Conservation (phyloP, 2,329 filamentous ascomycete species). For the Paecilomyces dactylethromorphus region DNA sequence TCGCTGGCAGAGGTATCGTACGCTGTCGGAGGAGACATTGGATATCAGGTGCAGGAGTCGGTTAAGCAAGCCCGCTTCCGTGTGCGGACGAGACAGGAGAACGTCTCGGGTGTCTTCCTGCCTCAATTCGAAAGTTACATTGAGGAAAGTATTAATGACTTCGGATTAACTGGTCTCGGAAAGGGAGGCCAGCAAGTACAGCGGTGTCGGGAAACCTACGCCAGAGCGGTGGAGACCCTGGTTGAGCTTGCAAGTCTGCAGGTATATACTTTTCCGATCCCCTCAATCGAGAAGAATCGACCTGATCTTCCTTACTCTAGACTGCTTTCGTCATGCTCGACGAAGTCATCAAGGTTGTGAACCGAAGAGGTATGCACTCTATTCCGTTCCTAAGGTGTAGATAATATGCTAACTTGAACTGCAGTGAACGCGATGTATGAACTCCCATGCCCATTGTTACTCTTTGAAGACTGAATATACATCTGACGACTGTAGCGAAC, state of each 20-base stretch:
- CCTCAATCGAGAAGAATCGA: background rate
- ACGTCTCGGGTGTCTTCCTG: conserved; percentile 92
- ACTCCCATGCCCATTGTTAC: background rate
- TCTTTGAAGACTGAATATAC: background rate
- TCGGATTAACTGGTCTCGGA: conserved; percentile 88
- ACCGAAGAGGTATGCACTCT: conserved; percentile 68
- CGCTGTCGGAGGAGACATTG: conserved; percentile 89
- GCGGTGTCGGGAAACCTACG: conserved; percentile 90
- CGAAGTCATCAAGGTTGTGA: conserved; percentile 98
- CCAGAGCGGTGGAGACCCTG: conserved; percentile 87
- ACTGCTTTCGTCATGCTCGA: conserved; percentile 97
- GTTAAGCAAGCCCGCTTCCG: conserved; percentile 89
- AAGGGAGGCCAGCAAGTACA: conserved; percentile 98
- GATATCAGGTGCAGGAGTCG: conserved; percentile 95
- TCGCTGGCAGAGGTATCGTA: conserved; percentile 97
- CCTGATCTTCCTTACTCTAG: conserved; percentile 30
- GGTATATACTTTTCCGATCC: conserved; percentile 29
- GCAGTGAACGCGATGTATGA: conserved; percentile 85
- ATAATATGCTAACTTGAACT: conserved; percentile 12
- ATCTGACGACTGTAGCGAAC: conserved; percentile 30
- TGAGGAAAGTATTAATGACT: conserved; percentile 87
- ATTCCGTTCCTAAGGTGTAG: background rate
- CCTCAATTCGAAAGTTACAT: conserved; percentile 90
- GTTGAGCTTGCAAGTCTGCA: conserved; percentile 93
- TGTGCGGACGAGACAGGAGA: conserved; percentile 92